Percentiles rank a stretch among this genome's conserved stretches.
phyloP scores from a whole-genome alignment of 176 grass and related monocot genomes.

The Carex myosuroides region DNA sequence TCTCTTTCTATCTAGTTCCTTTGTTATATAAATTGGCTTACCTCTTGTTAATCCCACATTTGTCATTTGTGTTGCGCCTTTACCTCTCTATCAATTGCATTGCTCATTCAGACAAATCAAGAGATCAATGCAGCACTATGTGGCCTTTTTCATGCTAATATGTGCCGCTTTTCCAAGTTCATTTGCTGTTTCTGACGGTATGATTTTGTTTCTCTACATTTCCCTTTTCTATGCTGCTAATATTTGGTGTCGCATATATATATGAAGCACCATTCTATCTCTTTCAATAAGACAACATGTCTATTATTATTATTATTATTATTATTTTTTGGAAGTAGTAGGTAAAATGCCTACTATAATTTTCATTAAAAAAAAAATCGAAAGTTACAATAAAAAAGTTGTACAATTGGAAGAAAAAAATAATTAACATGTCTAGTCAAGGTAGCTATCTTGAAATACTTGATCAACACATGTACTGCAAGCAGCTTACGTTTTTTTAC shows the following conservation, averaged over 20 bases:
- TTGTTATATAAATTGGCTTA: not conserved
- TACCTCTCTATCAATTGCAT: conserved; percentile 1
- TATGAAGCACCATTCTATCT: not conserved
- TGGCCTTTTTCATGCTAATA: not conserved
- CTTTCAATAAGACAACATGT: not conserved
- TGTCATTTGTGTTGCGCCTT: not conserved
- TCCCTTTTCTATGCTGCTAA: not conserved
- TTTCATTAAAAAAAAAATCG: no score
- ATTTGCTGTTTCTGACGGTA: conserved; percentile 8
- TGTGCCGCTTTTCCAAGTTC: not conserved
- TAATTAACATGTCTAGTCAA: not conserved
- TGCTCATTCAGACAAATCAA: not conserved
- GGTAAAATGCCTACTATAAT: no score
- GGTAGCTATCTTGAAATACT: not conserved
- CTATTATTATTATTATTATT: no score
- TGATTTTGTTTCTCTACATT: not conserved
- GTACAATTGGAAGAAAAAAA: no score
- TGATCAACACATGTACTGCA: not conserved
- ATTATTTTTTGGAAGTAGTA: no score
- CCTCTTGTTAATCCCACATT: not conserved
- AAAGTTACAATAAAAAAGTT: no score
- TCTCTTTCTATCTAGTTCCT: not conserved
- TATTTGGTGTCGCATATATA: not conserved
- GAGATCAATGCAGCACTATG: not conserved
- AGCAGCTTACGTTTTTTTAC: not conserved